Conservation (phyloP, 1,284 basidiomycete genomes). For the Marasmius tenuissimus region DNA sequence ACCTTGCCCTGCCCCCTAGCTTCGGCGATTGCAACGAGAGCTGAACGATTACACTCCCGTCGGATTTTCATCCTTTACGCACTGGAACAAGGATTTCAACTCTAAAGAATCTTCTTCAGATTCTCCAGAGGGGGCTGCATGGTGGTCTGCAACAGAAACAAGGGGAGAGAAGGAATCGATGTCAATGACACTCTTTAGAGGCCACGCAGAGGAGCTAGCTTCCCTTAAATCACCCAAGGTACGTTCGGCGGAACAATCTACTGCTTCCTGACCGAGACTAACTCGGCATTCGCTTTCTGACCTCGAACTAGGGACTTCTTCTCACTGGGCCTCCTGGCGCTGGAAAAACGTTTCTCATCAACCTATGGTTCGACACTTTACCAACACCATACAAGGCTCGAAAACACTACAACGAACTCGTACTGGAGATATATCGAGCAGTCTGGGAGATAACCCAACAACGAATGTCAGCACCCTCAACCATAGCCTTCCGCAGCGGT, state of each 20-base stretch:
- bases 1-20: slow-evolving; percentile 27
- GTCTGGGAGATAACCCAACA: slow-evolving; percentile 57
- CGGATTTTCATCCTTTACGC: slow-evolving; percentile 7
- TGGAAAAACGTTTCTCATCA: slow-evolving; percentile 72
- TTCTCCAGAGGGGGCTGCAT: neutral
- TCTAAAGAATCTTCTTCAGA: neutral
- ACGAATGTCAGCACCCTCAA: slow-evolving; percentile 31
- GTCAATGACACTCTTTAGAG: slow-evolving; percentile 51
- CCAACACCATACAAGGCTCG: slow-evolving; percentile 62
- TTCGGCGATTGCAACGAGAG: slow-evolving; percentile 45
- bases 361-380: slow-evolving; percentile 63
- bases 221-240: slow-evolving; percentile 11
- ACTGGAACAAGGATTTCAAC: slow-evolving; percentile 26
- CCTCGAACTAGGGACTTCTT: slow-evolving; percentile 60
- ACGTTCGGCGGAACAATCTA: slow-evolving; percentile 49
- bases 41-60: slow-evolving; percentile 40
- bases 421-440: slow-evolving; percentile 68
- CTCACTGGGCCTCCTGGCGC: slow-evolving; percentile 78
- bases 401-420: slow-evolving; percentile 69
- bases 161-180: slow-evolving; percentile 14
- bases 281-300: neutral
- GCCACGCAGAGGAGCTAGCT: slow-evolving; percentile 60
- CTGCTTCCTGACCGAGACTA: slow-evolving; percentile 31
- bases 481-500: neutral
- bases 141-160: slow-evolving; percentile 10